Base-by-base conservation (phyloP, 768 basidiomycete genomes). In the Mycena floridula region DNA sequence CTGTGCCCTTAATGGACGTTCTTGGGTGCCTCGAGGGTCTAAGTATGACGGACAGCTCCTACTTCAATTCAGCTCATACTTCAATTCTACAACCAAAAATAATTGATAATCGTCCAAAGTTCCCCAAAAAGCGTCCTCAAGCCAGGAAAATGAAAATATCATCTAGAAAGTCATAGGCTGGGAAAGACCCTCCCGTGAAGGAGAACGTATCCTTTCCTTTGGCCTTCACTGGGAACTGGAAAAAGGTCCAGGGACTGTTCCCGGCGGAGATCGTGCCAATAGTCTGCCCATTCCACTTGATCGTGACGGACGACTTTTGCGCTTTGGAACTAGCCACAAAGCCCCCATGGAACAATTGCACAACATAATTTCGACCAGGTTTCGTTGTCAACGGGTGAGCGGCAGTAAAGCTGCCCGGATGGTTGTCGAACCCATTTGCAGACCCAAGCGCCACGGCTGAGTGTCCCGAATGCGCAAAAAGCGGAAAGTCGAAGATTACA, bases 121-220 rank as follows among this genome's bases (percentile, higher is more conserved):
- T n/a, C n/a, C n/a, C n/a, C n/a, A n/a, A n/a, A n/a, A n/a, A n/a
- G n/a, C n/a, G n/a, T n/a, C n/a, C n/a, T n/a, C n/a, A n/a, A n/a
- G n/a, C n/a, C n/a, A 42, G 40, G 30, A 43, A 62, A 11, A 66
- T 54, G 30, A 42, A 37, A 27, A 72, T 50, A 50, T 74, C 72
- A 53, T 76, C 74, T 42, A 76, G 59, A 59, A 74, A 76, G 12
- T 65, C 64, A 69, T 69, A 76, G 8, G 72, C 68, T 5, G 74
- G 74, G 8, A 72, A 71, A 12, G 53, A 56, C 1, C 72, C 73
- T 20, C 74, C 74, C 32, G 58, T 59, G 59, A 72, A 67, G 0
- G 64, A 59, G 32, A 72, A 55, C 12, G 57, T 51, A 47, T 72
- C 70, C 21, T 54, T 60, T 13, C 70, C 69, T 18, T 45, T 49